These are phyloP conservation scores for Xylariaceae sp. DNA, from an alignment of 2,329 filamentous ascomycete genomes.

Conservation along the genomic window DNA sequence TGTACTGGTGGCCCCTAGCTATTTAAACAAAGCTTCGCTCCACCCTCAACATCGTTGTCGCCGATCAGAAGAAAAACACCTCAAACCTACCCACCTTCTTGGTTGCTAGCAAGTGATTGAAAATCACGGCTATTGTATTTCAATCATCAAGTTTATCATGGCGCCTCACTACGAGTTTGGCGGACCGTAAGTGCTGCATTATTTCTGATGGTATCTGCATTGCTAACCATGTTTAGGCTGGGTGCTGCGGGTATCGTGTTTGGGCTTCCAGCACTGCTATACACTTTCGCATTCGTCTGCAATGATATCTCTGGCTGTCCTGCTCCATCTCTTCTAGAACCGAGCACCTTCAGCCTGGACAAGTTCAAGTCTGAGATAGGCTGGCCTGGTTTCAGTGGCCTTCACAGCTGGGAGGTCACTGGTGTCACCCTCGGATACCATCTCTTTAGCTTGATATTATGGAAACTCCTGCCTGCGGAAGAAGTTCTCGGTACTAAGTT, in stretches of 20 bases:
- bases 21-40: constrained; percentile 12
- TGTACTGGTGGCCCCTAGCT: not conserved
- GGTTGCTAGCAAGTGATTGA: not conserved
- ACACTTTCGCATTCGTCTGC: constrained; percentile 82
- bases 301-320: constrained; percentile 94
- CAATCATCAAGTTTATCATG: constrained; percentile 10
- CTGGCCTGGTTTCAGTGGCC: constrained; percentile 78
- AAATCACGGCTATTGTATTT: not conserved
- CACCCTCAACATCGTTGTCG: not conserved
- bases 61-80: not conserved
- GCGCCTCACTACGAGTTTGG: constrained; percentile 33
- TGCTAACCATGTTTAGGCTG: constrained; percentile 56
- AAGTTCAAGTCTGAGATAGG: constrained; percentile 80
- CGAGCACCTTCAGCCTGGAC: constrained; percentile 72
- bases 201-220: not conserved
- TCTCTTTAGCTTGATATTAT: constrained; percentile 74
- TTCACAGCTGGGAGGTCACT: constrained; percentile 74
- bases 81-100: not conserved
- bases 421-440: constrained; percentile 80
- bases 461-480: constrained; percentile 77
- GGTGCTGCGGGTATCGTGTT: constrained; percentile 82
- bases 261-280: constrained; percentile 79
- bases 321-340: constrained; percentile 76
- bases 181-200: constrained; percentile 31
- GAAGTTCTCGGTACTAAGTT: constrained; percentile 75